Conservation (phyloP, 2,329 filamentous ascomycete species). For the Fonsecaea pedrosoi region DNA sequence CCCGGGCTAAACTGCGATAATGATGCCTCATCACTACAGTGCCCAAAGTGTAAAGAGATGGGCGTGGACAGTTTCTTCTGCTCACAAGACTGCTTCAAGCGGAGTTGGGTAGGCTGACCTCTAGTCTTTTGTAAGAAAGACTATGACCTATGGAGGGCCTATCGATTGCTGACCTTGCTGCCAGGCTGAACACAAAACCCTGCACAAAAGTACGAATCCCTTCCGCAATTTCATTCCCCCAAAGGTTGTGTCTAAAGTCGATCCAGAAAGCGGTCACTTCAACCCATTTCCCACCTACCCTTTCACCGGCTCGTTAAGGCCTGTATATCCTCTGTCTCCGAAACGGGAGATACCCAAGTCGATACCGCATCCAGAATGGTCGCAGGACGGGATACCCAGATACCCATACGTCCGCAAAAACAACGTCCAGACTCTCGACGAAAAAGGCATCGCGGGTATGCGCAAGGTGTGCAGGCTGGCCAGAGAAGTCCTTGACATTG, state of each 20-base stretch:
- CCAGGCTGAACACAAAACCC: slow-evolving; percentile 79
- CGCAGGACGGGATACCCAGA: slow-evolving; percentile 78
- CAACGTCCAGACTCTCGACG: slow-evolving; percentile 82
- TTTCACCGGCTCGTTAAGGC: slow-evolving; percentile 81
- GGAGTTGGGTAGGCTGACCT: slow-evolving; percentile 81
- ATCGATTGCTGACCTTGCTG: slow-evolving; percentile 24
- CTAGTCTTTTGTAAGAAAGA: slow-evolving; percentile 35
- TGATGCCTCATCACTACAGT: slow-evolving; percentile 84
- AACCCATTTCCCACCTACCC: slow-evolving; percentile 91
- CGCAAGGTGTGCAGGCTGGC: slow-evolving; percentile 86
- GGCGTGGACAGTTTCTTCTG: slow-evolving; percentile 95
- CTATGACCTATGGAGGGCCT: slow-evolving; percentile 13
- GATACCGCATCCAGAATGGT: slow-evolving; percentile 87
- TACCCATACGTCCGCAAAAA: slow-evolving; percentile 72
- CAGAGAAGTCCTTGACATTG: slow-evolving; percentile 90
- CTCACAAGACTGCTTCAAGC: slow-evolving; percentile 98
- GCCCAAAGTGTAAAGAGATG: slow-evolving; percentile 91
- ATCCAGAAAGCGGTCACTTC: slow-evolving; percentile 85
- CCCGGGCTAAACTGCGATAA: slow-evolving; percentile 84
- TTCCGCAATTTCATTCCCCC: slow-evolving; percentile 77
- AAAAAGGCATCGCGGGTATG: slow-evolving; percentile 85
- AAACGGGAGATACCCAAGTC: slow-evolving; percentile 75
- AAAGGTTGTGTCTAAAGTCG: slow-evolving; percentile 86
- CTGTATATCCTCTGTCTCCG: slow-evolving; percentile 83
- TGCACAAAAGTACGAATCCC: slow-evolving; percentile 80